A percentile compares a stretch with the other conserved stretches of the same genome.
phyloP scores from a whole-genome alignment of 495 filamentous ascomycete genomes.

The Tuber indicum region DNA sequence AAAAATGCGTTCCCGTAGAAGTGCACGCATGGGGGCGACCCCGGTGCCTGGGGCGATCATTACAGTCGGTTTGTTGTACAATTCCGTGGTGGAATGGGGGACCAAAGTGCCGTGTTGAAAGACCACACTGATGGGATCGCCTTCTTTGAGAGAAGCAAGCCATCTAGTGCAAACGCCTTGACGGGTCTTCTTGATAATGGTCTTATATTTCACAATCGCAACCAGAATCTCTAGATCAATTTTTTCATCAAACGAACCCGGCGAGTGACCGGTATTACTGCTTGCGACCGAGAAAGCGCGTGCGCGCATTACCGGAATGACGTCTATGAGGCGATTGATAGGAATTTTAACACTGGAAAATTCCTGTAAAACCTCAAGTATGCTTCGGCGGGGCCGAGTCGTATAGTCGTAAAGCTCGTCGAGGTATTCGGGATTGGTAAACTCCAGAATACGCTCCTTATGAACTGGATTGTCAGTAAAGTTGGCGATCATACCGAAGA shows the following conservation, averaged over 20 bases:
- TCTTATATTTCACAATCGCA: constrained; percentile 88
- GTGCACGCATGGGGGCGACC: constrained; percentile 74
- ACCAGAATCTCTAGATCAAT: constrained; percentile 67
- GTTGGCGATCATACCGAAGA: constrained; percentile 68
- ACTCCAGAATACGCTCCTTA: constrained; percentile 73
- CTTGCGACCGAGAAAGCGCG: constrained; percentile 82
- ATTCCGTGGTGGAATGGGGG: constrained; percentile 14
- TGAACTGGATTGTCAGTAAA: constrained; percentile 67
- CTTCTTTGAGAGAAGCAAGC: constrained; percentile 56
- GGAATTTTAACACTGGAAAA: constrained; percentile 80
- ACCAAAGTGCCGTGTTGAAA: constrained; percentile 28
- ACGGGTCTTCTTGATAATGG: constrained; percentile 75
- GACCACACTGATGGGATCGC: constrained; percentile 54
- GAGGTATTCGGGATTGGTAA: constrained; percentile 64
- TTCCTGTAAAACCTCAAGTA: constrained; percentile 84
- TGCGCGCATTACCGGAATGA: constrained; percentile 68
- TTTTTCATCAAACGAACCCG: background rate
- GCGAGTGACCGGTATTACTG: constrained; percentile 4
- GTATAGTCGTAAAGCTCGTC: constrained; percentile 97
- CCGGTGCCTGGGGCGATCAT: constrained; percentile 88
- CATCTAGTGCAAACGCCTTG: constrained; percentile 89
- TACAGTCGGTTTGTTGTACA: constrained; percentile 54
- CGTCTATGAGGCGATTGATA: constrained; percentile 58
- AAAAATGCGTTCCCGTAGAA: constrained; percentile 61
- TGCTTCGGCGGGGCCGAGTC: constrained; percentile 79